Conservation (phyloP, 345 rosid genomes). For the Eucalyptus sp. region DNA sequence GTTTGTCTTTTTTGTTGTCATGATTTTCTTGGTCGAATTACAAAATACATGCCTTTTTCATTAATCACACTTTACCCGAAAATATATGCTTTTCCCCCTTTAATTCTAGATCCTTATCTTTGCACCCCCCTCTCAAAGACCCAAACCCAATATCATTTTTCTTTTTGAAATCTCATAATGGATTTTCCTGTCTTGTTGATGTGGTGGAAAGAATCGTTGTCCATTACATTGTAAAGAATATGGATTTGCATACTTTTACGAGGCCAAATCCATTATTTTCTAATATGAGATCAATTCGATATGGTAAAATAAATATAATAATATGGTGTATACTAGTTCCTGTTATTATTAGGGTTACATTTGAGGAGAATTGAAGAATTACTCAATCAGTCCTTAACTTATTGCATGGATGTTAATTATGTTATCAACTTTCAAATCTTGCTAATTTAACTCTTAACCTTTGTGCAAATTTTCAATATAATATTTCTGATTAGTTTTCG, state of each 20-base stretch:
- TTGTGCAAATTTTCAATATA: neutral
- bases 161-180: neutral
- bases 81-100: neutral
- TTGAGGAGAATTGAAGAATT: neutral
- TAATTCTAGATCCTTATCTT: neutral
- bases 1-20: neutral
- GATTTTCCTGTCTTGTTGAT: neutral
- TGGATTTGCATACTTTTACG: neutral
- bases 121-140: neutral
- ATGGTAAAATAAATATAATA: neutral
- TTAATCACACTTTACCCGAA: neutral
- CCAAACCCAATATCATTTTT: neutral
- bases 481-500: fast-evolving
- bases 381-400: neutral
- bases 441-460: neutral
- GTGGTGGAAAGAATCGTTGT: neutral
- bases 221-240: neutral
- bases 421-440: neutral
- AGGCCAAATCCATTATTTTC: neutral
- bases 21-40: neutral
- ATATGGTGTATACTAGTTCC: neutral
- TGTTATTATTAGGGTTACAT: neutral
- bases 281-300: neutral
- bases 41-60: neutral
- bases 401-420: fast-evolving